phyloP scores from a whole-genome alignment of 306 rosid genomes.

The Cucumis hystrix region DNA sequence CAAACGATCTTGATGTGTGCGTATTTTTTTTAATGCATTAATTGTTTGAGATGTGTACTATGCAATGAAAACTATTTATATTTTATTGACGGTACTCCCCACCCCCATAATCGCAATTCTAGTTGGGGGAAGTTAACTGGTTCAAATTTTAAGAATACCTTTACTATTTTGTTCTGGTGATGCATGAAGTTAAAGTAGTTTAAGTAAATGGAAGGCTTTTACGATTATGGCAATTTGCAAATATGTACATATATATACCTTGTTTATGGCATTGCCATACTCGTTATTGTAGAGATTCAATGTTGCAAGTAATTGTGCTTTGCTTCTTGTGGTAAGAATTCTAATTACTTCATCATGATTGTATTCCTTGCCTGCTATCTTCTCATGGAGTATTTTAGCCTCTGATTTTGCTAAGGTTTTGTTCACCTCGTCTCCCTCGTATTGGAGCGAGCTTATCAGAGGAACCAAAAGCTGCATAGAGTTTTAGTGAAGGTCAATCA shows the following conservation, averaged over 20 bases:
- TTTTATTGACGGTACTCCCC: not conserved
- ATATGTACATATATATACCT: conserved; percentile 29
- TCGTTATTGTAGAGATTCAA: conserved; percentile 56
- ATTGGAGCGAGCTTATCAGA: conserved; percentile 53
- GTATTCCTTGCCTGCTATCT: conserved; percentile 46
- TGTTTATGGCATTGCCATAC: conserved; percentile 54
- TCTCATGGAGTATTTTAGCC: conserved; percentile 58
- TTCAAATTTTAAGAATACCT: not conserved
- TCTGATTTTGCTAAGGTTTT: conserved; percentile 50
- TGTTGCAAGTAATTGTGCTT: conserved; percentile 56
- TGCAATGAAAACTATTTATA: no score
- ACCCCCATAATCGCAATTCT: not conserved
- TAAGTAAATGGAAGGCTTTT: not conserved
- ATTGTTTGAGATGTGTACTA: not conserved
- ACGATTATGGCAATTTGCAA: not conserved
- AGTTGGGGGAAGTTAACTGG: not conserved
- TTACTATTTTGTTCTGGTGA: not conserved
- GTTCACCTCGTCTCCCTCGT: conserved; percentile 76
- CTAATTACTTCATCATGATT: conserved; percentile 52
- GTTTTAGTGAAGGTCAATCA: not conserved
- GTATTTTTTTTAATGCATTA: not conserved
- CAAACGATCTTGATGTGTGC: not conserved
- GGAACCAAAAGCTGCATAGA: conserved; percentile 63
- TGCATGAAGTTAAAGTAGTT: not conserved
- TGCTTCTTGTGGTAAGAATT: conserved; percentile 65